These are phyloP conservation scores for Penicillium samsonianum DNA, from an alignment of 495 filamentous ascomycete species.

Conservation along the genomic window DNA sequence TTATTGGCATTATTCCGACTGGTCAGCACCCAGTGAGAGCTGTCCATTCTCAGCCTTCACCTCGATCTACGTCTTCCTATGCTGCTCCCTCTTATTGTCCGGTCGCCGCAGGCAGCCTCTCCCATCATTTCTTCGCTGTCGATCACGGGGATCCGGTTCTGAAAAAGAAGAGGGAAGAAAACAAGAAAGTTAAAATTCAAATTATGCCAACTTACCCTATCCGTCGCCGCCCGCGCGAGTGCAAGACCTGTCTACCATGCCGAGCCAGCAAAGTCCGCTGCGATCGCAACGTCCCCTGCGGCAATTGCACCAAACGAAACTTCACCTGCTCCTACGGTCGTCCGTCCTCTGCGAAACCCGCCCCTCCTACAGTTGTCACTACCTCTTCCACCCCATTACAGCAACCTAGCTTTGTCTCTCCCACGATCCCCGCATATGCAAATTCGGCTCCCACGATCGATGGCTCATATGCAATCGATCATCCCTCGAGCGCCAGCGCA, in stretches of 20 bases:
- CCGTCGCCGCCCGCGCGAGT: slow-evolving; percentile 49
- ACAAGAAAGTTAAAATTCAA: slow-evolving; percentile 3
- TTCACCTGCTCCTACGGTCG: slow-evolving; percentile 72
- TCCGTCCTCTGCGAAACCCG: slow-evolving; percentile 41
- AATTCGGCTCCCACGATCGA: slow-evolving; percentile 16
- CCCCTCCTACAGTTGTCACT: slow-evolving; percentile 18
- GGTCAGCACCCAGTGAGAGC: slow-evolving; percentile 12
- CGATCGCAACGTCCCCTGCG: slow-evolving; percentile 71
- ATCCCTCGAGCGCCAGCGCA: slow-evolving; percentile 18
- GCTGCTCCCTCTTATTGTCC: slow-evolving; percentile 20
- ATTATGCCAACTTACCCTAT: slow-evolving; percentile 44
- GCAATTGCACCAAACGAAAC: slow-evolving; percentile 72
- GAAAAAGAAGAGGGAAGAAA: too few species aligned
- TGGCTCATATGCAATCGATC: slow-evolving; percentile 19
- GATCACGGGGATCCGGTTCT: slow-evolving; percentile 20
- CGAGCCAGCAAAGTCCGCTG: slow-evolving; percentile 61
- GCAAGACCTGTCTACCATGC: slow-evolving; percentile 52
- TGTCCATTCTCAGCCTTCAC: slow-evolving; percentile 8
- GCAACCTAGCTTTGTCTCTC: slow-evolving; percentile 18
- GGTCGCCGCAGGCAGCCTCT: slow-evolving; percentile 22
- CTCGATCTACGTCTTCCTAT: slow-evolving; percentile 19
- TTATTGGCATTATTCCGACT: slow-evolving; percentile 2
- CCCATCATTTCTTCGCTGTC: slow-evolving; percentile 9
- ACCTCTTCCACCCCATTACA: slow-evolving; percentile 25
- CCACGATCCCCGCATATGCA: slow-evolving; percentile 11